These are phyloP conservation scores for Takashimella koratensis DNA, from an alignment of 1,284 basidiomycete species.

Conservation along the genomic window DNA sequence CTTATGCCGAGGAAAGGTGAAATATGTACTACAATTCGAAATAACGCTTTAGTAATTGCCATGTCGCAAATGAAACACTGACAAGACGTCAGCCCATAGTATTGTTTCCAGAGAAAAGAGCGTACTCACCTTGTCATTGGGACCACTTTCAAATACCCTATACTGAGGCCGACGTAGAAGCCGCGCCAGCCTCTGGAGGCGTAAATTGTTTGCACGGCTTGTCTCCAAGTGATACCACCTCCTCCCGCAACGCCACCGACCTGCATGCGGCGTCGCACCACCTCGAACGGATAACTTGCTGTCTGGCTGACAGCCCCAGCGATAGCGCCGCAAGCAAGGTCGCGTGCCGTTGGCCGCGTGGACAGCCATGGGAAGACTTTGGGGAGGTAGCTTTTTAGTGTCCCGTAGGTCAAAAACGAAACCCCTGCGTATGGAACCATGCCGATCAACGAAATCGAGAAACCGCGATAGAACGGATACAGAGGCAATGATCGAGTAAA, in stretches of 20 bases:
- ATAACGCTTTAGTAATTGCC: conserved; percentile 49
- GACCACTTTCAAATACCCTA: conserved; percentile 94
- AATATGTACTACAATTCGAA: conserved; percentile 40
- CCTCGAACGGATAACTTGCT: conserved; percentile 92
- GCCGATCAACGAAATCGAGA: conserved; percentile 81
- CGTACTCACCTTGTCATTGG: conserved; percentile 71
- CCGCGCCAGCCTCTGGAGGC: conserved; percentile 69
- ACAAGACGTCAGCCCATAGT: conserved; percentile 3
- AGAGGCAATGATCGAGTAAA: conserved; percentile 48
- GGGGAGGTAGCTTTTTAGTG: conserved; percentile 63
- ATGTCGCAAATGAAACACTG: conserved; percentile 50
- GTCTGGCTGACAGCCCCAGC: conserved; percentile 88
- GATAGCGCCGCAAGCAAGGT: conserved; percentile 79
- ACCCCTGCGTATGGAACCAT: conserved; percentile 98
- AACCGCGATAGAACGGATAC: conserved; percentile 78
- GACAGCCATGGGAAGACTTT: conserved; percentile 47
- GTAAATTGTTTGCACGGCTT: conserved; percentile 72
- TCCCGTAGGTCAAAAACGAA: conserved; percentile 89
- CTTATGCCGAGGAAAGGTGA: background rate
- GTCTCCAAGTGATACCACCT: conserved; percentile 61
- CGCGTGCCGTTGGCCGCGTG: conserved; percentile 46
- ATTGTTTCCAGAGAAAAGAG: background rate
- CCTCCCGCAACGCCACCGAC: conserved; percentile 75
- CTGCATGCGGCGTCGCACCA: conserved; percentile 90
- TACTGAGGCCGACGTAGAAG: conserved; percentile 88